Evolutionary conservation across 768 basidiomycete species (phyloP), one percentile per base, ranked within the genome.

Genomic region (Lactarius hatsudake): DNA sequence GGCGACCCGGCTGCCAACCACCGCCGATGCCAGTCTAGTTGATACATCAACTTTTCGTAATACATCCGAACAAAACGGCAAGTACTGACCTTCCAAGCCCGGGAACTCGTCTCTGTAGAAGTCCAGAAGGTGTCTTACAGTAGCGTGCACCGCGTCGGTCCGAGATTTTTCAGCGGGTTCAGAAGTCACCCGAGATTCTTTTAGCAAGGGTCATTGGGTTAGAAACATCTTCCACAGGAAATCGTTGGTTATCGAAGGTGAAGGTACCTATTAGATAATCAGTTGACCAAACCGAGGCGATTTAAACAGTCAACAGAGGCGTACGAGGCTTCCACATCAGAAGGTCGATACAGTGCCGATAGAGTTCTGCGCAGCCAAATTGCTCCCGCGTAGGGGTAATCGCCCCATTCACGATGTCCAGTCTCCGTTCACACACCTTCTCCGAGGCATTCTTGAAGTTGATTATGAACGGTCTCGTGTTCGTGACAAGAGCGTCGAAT

Each of bases 31-130:
- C 64, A 43, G 10, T 56, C 64, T 65, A 23, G 5, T 2, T 5
- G 7, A 28, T 13, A 1, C 23, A 34, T 65, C 64, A 65, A 30
- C 18, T n/a, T 42, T 23, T 7, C 26, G 56, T 38, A n/a, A 42
- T 6, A 20, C 18, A 45, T 32, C 57, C 15, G 28, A 28, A 51
- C 15, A 48, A 20, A 53, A 38, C 17, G 30, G 23, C n/a, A n/a
- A 13, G 40, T 36, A 45, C 30, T 32, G 36, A 61, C 64, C 64
- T 65, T 65, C 64, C 12, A 65, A 45, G 12, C 53, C 53, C 1
- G 64, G 64, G 30, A 65, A 65, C 59, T 56, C 59, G 43, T 65
- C 64, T 8, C 40, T 51, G 43, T 65, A 65, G 64, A 61, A 65
- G 53, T 61, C 64, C 30, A 61, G 43, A 28, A 60, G 64, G 9